Conservation (phyloP, 2,329 filamentous ascomycete species). For the Epicoccum sorghinum region DNA sequence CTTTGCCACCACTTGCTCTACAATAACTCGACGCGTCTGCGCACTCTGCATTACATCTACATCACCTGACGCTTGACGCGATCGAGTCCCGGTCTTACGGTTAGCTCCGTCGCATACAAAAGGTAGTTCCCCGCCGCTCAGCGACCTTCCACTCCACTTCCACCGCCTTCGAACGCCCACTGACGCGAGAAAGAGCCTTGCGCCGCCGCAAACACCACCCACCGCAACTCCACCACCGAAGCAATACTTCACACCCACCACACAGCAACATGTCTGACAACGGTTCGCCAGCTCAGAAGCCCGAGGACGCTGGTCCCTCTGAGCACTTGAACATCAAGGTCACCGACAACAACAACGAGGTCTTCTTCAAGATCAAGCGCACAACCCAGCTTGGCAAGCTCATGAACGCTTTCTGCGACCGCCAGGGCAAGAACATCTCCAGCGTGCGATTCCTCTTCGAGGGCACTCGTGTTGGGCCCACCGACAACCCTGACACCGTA, state of each 20-base stretch:
- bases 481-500: constrained; percentile 91
- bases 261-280: constrained; percentile 50
- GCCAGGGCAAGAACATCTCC: constrained; percentile 83
- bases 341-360: constrained; percentile 98
- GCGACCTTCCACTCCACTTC: constrained; percentile 31
- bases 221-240: constrained; percentile 1
- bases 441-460: constrained; percentile 96
- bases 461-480: constrained; percentile 86
- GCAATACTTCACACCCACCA: constrained; percentile 2
- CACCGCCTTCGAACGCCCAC: constrained; percentile 20
- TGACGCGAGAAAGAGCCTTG: constrained; percentile 21
- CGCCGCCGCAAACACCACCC: constrained; percentile 10
- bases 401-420: constrained; percentile 97
- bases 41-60: constrained; percentile 19
- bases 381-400: constrained; percentile 95
- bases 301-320: constrained; percentile 55
- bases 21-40: too few relatives aligned
- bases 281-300: constrained; percentile 52
- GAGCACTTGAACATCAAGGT: constrained; percentile 99
- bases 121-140: constrained; percentile 27
- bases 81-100: constrained; percentile 20
- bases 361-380: constrained; percentile 99
- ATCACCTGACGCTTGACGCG: constrained; percentile 20
- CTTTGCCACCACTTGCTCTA: constrained; percentile 30
- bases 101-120: constrained; percentile 29